A percentile compares a stretch with the other conserved stretches of the same genome.
Evolutionary conservation across 768 basidiomycete genomes (phyloP).

Genomic region (Collybia mongolica): DNA sequence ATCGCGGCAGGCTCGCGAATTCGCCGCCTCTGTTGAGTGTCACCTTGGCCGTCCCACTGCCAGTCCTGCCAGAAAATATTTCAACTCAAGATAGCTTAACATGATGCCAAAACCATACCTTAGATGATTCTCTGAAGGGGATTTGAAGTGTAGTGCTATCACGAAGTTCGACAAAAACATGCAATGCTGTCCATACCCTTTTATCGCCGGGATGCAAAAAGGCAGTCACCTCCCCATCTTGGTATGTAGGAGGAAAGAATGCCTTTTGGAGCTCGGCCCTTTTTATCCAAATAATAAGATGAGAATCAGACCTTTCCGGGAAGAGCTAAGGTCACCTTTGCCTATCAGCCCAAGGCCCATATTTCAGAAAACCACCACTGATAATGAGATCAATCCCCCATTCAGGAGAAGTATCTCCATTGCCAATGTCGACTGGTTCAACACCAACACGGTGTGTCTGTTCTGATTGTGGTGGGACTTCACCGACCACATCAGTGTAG

Average conservation of each 20-base stretch:
- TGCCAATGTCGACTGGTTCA: conserved; percentile 72
- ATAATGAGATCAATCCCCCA: conserved; percentile 90
- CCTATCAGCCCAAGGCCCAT: conserved; percentile 97
- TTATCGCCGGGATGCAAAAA: conserved; percentile 73
- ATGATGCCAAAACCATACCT: conserved; percentile 40
- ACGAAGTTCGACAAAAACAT: conserved; percentile 77
- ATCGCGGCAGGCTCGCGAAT: conserved; percentile 71
- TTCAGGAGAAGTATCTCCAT: conserved; percentile 85
- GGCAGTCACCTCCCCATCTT: conserved; percentile 53
- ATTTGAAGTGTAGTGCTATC: conserved; percentile 76
- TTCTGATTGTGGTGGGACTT: conserved; percentile 50
- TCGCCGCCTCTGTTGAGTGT: conserved; percentile 46
- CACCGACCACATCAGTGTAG: conserved; percentile 82
- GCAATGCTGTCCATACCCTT: conserved; percentile 80
- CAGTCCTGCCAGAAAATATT: conserved; percentile 60
- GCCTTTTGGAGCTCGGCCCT: conserved; percentile 75
- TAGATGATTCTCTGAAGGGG: conserved; percentile 92
- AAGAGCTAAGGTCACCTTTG: conserved; percentile 55
- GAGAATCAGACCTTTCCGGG: background rate
- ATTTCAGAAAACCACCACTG: conserved; percentile 71
- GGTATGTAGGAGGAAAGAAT: conserved; percentile 84
- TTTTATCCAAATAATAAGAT: conserved; percentile 7
- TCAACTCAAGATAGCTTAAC: conserved; percentile 2
- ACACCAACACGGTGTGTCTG: conserved; percentile 24
- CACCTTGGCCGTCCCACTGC: conserved; percentile 77